phyloP scores from a whole-genome alignment of 371 early-diverging fungal genomes.

The Mucor mucedo region DNA sequence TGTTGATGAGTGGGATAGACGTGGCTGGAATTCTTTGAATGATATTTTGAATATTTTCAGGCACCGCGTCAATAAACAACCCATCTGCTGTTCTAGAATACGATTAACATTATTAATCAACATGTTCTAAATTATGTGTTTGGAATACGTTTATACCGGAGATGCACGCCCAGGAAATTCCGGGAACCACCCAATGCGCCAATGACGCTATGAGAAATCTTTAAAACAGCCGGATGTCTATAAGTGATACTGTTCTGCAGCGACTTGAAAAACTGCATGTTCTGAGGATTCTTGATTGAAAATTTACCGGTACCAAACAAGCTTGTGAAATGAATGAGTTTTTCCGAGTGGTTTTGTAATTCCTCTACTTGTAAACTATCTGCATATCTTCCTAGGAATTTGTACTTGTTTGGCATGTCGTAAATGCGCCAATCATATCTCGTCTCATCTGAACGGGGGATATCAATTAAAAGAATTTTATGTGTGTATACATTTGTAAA shows the following conservation, averaged over 20 bases:
- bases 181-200: slow-evolving; percentile 56
- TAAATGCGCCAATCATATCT: slow-evolving; percentile 58
- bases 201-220: slow-evolving; percentile 52
- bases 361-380: slow-evolving; percentile 45
- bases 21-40: slow-evolving; percentile 14
- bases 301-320: slow-evolving; percentile 57
- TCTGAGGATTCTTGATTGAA: slow-evolving; percentile 46
- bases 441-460: slow-evolving; percentile 29
- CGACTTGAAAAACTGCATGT: slow-evolving; percentile 38
- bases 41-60: slow-evolving; percentile 44
- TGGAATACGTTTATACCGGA: slow-evolving; percentile 15
- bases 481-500: background rate
- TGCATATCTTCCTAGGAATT: slow-evolving; percentile 48
- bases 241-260: slow-evolving; percentile 49
- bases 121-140: too few relatives aligned
- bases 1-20: background rate
- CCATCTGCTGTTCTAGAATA: slow-evolving; percentile 56
- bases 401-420: slow-evolving; percentile 44
- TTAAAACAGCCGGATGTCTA: slow-evolving; percentile 50
- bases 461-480: too few relatives aligned
- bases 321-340: slow-evolving; percentile 53
- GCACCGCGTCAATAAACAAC: slow-evolving; percentile 51
- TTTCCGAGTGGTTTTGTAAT: slow-evolving; percentile 34
- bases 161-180: slow-evolving; percentile 58
- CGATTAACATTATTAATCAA: background rate